A percentile compares a stretch with the other conserved stretches of the same genome.
These are phyloP conservation scores for Penicillium subrubescens DNA, from an alignment of 495 filamentous ascomycete genomes.

Conservation along the genomic window DNA sequence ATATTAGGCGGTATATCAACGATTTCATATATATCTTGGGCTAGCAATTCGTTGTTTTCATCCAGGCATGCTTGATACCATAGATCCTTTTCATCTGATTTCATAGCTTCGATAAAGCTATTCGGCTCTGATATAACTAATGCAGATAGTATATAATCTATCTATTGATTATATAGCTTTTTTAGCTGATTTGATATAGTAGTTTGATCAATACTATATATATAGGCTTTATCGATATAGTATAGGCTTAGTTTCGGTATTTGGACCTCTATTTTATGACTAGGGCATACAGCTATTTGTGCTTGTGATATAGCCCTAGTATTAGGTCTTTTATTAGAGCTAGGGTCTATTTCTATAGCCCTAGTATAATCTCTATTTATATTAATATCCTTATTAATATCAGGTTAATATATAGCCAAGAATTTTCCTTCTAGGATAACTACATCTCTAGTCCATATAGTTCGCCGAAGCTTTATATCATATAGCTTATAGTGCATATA, in stretches of 20 bases:
- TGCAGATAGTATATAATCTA: slow-evolving; percentile 1
- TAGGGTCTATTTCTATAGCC: too few relatives aligned
- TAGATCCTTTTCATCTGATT: not conserved
- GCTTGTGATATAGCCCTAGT: too few relatives aligned
- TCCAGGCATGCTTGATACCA: not conserved
- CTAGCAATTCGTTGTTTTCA: not conserved
- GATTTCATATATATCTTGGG: not conserved
- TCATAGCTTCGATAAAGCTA: not conserved
- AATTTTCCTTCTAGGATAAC: not conserved
- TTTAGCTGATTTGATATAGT: not conserved
- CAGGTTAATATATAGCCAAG: not conserved
- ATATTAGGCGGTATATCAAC: not conserved
- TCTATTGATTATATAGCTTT: not conserved
- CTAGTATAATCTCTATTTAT: too few relatives aligned
- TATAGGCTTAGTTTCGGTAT: too few relatives aligned
- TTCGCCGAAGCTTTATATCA: not conserved
- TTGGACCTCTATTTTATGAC: too few relatives aligned
- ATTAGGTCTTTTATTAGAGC: too few relatives aligned
- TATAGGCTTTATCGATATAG: not conserved
- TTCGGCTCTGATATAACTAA: not conserved
- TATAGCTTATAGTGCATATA: not conserved
- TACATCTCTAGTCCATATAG: not conserved
- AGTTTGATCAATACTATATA: not conserved
- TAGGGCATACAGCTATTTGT: too few relatives aligned
- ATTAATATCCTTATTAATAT: not conserved